A percentile compares a stretch with the other conserved stretches of the same genome.
Evolutionary conservation across 495 filamentous ascomycete genomes (phyloP).

Genomic region (Jackrogersella multiformis): DNA sequence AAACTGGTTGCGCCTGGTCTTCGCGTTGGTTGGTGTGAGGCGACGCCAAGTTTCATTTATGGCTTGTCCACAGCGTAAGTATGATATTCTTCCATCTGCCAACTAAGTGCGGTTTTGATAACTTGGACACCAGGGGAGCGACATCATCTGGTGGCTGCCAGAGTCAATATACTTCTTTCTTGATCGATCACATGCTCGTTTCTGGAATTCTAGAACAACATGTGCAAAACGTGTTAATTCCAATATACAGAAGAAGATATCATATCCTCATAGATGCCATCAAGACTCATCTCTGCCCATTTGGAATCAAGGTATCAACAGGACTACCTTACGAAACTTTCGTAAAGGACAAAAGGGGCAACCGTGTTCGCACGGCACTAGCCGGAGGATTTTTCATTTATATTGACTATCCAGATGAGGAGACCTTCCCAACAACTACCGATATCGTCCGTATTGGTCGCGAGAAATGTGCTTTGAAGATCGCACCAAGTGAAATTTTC

Average conservation of each 20-base stretch:
- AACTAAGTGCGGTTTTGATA: slow-evolving; percentile 10
- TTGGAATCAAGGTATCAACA: slow-evolving; percentile 61
- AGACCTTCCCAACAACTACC: slow-evolving; percentile 53
- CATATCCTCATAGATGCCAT: slow-evolving; percentile 63
- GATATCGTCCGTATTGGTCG: slow-evolving; percentile 60
- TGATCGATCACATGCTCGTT: slow-evolving; percentile 67
- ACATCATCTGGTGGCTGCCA: slow-evolving; percentile 74
- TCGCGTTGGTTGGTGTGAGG: slow-evolving; percentile 79
- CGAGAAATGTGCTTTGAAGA: slow-evolving; percentile 62
- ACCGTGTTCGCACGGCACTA: slow-evolving; percentile 32
- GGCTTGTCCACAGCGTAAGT: slow-evolving; percentile 71
- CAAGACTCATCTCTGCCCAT: slow-evolving; percentile 63
- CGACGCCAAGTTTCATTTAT: slow-evolving; percentile 67
- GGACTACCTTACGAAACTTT: slow-evolving; percentile 26
- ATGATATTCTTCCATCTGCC: not conserved
- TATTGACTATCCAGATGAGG: slow-evolving; percentile 64
- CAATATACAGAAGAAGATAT: slow-evolving; percentile 66
- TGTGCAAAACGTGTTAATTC: slow-evolving; percentile 52
- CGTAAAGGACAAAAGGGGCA: slow-evolving; percentile 18
- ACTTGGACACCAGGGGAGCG: slow-evolving; percentile 60
- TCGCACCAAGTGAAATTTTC: slow-evolving; percentile 69
- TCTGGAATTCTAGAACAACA: slow-evolving; percentile 58
- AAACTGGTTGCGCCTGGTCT: slow-evolving; percentile 79
- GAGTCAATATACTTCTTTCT: slow-evolving; percentile 70
- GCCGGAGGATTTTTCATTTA: slow-evolving; percentile 79